These are phyloP conservation scores for Bisporella sp. DNA, from an alignment of 2,329 filamentous ascomycete genomes.

Conservation along the genomic window DNA sequence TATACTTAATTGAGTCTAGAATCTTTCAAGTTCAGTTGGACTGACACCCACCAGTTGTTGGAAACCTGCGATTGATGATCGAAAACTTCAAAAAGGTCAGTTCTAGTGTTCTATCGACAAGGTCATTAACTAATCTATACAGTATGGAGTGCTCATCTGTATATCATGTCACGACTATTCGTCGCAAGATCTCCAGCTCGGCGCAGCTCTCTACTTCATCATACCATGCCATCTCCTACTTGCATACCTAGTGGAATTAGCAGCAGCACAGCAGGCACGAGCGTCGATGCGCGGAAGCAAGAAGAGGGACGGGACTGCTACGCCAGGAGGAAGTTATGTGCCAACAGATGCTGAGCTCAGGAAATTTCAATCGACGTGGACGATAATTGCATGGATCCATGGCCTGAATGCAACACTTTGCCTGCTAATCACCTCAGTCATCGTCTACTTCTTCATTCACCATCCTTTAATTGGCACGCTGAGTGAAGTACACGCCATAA, in stretches of 20 bases:
- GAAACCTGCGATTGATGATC: constrained; percentile 88
- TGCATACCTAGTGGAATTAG: constrained; percentile 82
- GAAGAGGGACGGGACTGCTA: constrained; percentile 27
- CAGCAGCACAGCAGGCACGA: constrained; percentile 73
- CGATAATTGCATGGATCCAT: constrained; percentile 72
- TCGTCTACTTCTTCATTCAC: constrained; percentile 86
- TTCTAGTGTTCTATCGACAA: neutral
- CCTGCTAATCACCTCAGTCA: constrained; percentile 70
- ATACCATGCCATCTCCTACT: constrained; percentile 88
- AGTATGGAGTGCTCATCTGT: constrained; percentile 92
- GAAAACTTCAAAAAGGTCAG: constrained; percentile 90
- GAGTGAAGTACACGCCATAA: constrained; percentile 83
- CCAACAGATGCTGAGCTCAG: constrained; percentile 38
- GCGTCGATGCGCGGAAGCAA: constrained; percentile 51
- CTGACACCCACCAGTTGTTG: constrained; percentile 57
- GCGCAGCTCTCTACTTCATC: constrained; percentile 71
- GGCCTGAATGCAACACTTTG: constrained; percentile 77
- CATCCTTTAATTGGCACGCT: constrained; percentile 91
- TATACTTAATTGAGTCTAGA: neutral
- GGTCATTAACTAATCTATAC: constrained; percentile 9
- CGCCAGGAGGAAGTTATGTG: constrained; percentile 26
- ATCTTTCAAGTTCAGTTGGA: neutral
- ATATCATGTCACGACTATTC: constrained; percentile 84
- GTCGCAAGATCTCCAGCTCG: constrained; percentile 67
- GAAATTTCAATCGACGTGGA: constrained; percentile 73